These are phyloP conservation scores for Aureobasidium sp. DNA, from an alignment of 2,329 filamentous ascomycete genomes.

Conservation along the genomic window DNA sequence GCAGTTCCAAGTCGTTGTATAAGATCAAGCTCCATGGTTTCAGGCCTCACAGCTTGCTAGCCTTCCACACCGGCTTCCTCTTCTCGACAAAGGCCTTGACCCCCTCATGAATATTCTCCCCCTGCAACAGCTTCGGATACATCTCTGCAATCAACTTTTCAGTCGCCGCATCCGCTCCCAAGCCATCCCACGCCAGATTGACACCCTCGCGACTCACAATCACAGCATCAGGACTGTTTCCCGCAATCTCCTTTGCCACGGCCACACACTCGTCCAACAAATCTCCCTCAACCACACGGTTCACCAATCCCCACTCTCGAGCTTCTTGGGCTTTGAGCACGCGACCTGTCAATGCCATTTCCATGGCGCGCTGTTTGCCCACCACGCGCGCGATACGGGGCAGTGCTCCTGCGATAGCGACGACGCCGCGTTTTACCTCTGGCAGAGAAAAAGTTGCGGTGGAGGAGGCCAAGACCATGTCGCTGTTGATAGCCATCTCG, in stretches of 20 bases:
- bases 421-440: conserved; percentile 63
- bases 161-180: conserved; percentile 57
- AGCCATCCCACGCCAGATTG: conserved; percentile 62
- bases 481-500: conserved; percentile 67
- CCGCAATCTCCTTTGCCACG: conserved; percentile 54
- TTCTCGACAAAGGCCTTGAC: conserved; percentile 70
- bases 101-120: conserved; percentile 68
- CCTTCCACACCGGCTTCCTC: conserved; percentile 58
- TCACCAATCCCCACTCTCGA: conserved; percentile 60
- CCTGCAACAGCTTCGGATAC: conserved; percentile 52
- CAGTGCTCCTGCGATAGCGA: conserved; percentile 62
- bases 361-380: conserved; percentile 60
- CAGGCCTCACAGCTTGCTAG: conserved; percentile 27
- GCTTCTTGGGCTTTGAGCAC: conserved; percentile 53
- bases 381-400: conserved; percentile 57
- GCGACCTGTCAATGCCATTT: conserved; percentile 61
- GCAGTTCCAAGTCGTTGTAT: background rate
- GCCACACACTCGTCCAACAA: conserved; percentile 52
- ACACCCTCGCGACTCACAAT: conserved; percentile 66
- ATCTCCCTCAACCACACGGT: conserved; percentile 46
- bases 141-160: conserved; percentile 49
- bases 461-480: conserved; percentile 57
- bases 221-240: conserved; percentile 61
- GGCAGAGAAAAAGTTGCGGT: conserved; percentile 59
- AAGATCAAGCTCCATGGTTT: background rate